These are phyloP conservation scores for Collybia sp. DNA, from an alignment of 768 basidiomycete species.

Conservation along the genomic window DNA sequence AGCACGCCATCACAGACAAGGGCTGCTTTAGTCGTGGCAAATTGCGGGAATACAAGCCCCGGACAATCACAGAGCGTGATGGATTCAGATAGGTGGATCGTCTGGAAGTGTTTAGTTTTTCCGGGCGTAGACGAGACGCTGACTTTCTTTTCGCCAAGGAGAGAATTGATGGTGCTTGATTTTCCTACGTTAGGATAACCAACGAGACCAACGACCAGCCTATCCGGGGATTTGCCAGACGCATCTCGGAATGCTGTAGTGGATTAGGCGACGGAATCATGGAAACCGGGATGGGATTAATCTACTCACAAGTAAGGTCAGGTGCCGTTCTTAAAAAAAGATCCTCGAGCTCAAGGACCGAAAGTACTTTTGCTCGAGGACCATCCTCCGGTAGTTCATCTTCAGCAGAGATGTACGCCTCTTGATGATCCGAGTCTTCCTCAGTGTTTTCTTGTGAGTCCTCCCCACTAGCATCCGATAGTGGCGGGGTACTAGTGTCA, in stretches of 20 bases:
- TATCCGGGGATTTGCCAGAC: conserved; percentile 52
- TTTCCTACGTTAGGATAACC: conserved; percentile 99
- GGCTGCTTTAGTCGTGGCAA: conserved; percentile 94
- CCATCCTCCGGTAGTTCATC: conserved; percentile 55
- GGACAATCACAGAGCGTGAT: conserved; percentile 96
- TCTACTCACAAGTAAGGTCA: conserved; percentile 51
- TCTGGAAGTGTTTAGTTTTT: conserved; percentile 99
- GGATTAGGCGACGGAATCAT: conserved; percentile 2
- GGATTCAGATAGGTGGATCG: conserved; percentile 85
- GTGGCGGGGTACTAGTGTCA: conserved; percentile 9
- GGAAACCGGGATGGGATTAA: not conserved
- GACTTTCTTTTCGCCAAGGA: conserved; percentile 95
- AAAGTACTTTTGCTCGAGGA: conserved; percentile 70
- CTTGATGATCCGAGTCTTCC: conserved; percentile 28
- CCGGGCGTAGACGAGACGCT: conserved; percentile 98
- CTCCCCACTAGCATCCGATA: conserved; percentile 12
- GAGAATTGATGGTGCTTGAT: conserved; percentile 95
- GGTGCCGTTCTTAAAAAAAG: conserved; percentile 74
- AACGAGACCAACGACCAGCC: conserved; percentile 83
- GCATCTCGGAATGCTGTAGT: conserved; percentile 58
- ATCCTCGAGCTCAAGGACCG: conserved; percentile 84
- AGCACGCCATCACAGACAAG: conserved; percentile 95
- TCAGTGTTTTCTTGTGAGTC: conserved; percentile 24
- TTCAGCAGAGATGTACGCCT: conserved; percentile 43
- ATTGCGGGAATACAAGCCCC: conserved; percentile 97